phyloP scores from a whole-genome alignment of 495 filamentous ascomycete genomes.

The Daldinia bambusicola region DNA sequence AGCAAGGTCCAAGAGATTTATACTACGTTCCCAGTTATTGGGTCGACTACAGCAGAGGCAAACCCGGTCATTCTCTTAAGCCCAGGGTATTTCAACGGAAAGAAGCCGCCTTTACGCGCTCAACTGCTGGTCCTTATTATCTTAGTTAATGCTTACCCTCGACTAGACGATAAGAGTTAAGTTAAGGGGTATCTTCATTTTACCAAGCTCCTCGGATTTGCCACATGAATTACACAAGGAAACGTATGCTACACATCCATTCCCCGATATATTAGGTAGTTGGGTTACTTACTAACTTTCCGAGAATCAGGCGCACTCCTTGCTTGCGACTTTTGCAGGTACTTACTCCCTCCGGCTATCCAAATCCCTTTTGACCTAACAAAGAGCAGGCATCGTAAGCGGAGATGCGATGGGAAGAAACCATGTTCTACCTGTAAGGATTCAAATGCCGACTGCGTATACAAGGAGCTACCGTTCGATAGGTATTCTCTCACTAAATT shows the following conservation, averaged over 20 bases:
- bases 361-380: constrained; percentile 20
- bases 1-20: constrained; percentile 25
- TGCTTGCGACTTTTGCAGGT: constrained; percentile 52
- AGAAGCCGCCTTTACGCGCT: constrained; percentile 42
- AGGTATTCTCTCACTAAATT: constrained; percentile 28
- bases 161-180: constrained; percentile 34
- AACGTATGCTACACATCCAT: constrained; percentile 41
- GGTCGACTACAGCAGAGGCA: constrained; percentile 28
- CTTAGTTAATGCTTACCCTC: constrained; percentile 40
- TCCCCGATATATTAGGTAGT: constrained; percentile 16
- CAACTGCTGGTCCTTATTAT: constrained; percentile 18
- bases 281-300: constrained; percentile 37
- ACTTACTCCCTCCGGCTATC: constrained; percentile 6
- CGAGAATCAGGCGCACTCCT: constrained; percentile 46
- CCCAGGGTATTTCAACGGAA: constrained; percentile 42
- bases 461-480: constrained; percentile 50
- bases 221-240: constrained; percentile 52
- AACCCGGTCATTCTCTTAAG: constrained; percentile 14
- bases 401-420: constrained; percentile 50
- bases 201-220: constrained; percentile 30
- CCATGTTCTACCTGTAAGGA: constrained; percentile 50
- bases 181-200: constrained; percentile 34
- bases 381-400: constrained; percentile 47
- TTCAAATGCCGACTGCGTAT: constrained; percentile 50
- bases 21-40: constrained; percentile 37